Base-by-base conservation (phyloP, 129 eudicot genomes). In the Flaveria brownii region DNA sequence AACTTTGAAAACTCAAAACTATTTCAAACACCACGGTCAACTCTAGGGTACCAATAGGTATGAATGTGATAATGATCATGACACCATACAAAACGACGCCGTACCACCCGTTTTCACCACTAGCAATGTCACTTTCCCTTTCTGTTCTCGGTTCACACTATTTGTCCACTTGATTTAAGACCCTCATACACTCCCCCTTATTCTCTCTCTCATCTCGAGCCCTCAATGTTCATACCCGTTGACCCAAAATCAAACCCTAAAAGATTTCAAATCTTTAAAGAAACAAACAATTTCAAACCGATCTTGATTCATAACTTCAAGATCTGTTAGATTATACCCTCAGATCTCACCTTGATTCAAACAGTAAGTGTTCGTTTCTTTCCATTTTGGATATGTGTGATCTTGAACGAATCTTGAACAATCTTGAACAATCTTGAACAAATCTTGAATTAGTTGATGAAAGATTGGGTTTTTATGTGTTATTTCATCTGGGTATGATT, bases 251-350 rank as follows among this genome's bases (percentile, higher is more conserved):
- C 70, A 80, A 84, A 55, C 55, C 71, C 68, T 63, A 67, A 47
- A 9, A 9, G 30, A 30, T 54, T 43, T 16, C 46, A 28, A 39
- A 64, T 70, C 41, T 36, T 36, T 36, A 36, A 36, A 36, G 41
- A 36, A 36, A 36, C 41, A 36, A 36, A 36, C 41, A 7, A 36
- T 36, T 36, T 4, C 1, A 36, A 36, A 36, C 41, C 7, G 41
- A 36, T 36, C 85, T 15, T 49, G 74, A 42, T 46, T 28, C 79
- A 22, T 51, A 79, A 72, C 78, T 80, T 73, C 78, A 43, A 84
- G 88, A 87, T 82, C 88, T 87, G 70, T 72, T 77, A 68, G 30
- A 55, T 70, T 23, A 20, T 64, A 76, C 65, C 43, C 79, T 73
- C 71, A 26, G 57, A 70, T 83, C 72, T 70, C 78, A 36, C 50